These are phyloP conservation scores for Mycena metata DNA, from an alignment of 768 basidiomycete species.

Conservation along the genomic window DNA sequence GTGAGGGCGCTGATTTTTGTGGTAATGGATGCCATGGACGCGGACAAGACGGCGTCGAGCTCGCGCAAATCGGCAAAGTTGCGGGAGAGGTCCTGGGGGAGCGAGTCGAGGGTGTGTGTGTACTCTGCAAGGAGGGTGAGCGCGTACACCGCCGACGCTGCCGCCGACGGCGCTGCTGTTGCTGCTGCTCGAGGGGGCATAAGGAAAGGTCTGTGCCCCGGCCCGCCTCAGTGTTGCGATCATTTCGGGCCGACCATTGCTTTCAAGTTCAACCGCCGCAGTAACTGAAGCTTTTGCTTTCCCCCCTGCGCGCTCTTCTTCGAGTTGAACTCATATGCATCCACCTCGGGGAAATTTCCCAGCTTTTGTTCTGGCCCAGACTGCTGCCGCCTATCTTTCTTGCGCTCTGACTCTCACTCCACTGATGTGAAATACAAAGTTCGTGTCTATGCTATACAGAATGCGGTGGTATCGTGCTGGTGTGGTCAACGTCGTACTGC, in stretches of 20 bases:
- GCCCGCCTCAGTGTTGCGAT: neutral
- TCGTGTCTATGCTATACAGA: constrained; percentile 28
- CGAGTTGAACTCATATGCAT: too few species aligned
- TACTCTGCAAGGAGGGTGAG: constrained; percentile 84
- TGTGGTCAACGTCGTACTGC: constrained; percentile 6
- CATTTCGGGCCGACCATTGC: too few species aligned
- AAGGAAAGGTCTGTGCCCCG: constrained; percentile 13
- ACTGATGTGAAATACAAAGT: constrained; percentile 32
- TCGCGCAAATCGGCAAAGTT: constrained; percentile 97
- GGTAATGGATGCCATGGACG: constrained; percentile 87
- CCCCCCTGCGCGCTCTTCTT: too few species aligned
- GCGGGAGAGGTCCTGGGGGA: constrained; percentile 94
- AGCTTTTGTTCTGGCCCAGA: too few species aligned
- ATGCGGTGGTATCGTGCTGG: constrained; percentile 28
- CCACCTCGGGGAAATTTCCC: too few species aligned
- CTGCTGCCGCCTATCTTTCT: neutral
- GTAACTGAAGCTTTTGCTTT: too few species aligned
- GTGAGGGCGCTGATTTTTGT: constrained; percentile 83
- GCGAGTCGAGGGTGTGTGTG: constrained; percentile 91
- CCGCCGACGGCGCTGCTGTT: constrained; percentile 42
- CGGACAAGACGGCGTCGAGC: constrained; percentile 96
- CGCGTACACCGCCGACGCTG: constrained; percentile 65
- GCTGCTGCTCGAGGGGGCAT: constrained; percentile 55
- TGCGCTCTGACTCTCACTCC: constrained; percentile 19
- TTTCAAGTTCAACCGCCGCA: too few species aligned